phyloP scores from a whole-genome alignment of 768 basidiomycete species.

The Rhodotorula toruloides region DNA sequence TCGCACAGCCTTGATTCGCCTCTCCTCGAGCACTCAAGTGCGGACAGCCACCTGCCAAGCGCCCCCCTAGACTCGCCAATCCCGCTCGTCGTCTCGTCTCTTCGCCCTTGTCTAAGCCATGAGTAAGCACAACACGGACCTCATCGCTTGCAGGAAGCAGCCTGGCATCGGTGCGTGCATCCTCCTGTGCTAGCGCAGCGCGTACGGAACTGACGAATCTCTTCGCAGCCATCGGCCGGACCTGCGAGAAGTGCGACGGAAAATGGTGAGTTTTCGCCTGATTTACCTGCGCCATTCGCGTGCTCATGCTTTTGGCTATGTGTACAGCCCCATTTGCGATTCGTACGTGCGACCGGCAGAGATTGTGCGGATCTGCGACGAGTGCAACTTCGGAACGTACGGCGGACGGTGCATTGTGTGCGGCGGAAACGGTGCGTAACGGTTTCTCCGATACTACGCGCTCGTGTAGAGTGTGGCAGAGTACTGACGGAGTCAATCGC shows the following conservation, averaged over 20 bases:
- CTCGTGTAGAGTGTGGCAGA: neutral
- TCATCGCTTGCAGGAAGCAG: constrained; percentile 46
- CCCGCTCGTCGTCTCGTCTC: no score
- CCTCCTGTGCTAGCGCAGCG: neutral
- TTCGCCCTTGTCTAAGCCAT: no score
- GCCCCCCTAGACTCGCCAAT: no score
- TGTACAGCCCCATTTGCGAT: constrained; percentile 85
- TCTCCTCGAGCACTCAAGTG: no score
- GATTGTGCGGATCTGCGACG: constrained; percentile 95
- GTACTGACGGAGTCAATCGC: constrained; percentile 4
- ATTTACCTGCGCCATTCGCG: neutral
- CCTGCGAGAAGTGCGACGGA: constrained; percentile 98
- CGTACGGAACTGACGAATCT: no score
- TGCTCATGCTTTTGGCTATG: neutral
- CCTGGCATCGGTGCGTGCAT: constrained; percentile 77
- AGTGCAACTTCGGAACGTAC: constrained; percentile 98
- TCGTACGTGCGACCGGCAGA: constrained; percentile 98
- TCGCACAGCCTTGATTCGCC: no score
- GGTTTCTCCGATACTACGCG: neutral
- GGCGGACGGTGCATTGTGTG: constrained; percentile 98
- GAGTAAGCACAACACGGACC: neutral
- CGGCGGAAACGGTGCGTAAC: constrained; percentile 73
- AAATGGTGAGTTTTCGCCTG: constrained; percentile 71
- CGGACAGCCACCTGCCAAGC: no score
- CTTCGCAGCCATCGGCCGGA: constrained; percentile 78